Conservation (phyloP, 768 basidiomycete genomes). For the Boletus rex-veris region DNA sequence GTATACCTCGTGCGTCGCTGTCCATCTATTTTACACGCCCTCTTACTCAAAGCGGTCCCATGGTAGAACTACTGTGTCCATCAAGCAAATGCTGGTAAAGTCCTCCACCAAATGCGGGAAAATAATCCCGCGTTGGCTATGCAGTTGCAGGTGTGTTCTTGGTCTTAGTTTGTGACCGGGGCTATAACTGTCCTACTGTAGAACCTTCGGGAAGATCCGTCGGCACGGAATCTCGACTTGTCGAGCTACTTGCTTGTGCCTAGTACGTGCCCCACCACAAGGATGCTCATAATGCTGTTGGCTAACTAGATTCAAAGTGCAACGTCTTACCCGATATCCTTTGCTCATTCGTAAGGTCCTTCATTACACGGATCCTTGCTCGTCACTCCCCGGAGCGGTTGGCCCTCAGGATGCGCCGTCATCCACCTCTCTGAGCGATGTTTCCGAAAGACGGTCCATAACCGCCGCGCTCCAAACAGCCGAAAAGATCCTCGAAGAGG, state of each 20-base stretch:
- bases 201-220: slow-evolving; percentile 73
- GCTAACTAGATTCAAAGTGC: slow-evolving; percentile 52
- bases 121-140: slow-evolving; percentile 59
- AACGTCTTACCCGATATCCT: slow-evolving; percentile 93
- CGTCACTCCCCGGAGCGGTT: slow-evolving; percentile 23
- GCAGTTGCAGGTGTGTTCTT: slow-evolving; percentile 57
- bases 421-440: slow-evolving; percentile 8
- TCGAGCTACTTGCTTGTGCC: slow-evolving; percentile 91
- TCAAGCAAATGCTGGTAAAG: slow-evolving; percentile 72
- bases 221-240: slow-evolving; percentile 77
- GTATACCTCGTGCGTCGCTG: slow-evolving; percentile 65
- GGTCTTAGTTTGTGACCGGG: not conserved
- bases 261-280: slow-evolving; percentile 48
- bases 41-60: not conserved
- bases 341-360: slow-evolving; percentile 84
- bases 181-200: slow-evolving; percentile 26
- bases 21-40: not conserved
- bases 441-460: slow-evolving; percentile 55
- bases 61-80: slow-evolving; percentile 85
- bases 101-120: slow-evolving; percentile 69
- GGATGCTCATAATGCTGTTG: too few species aligned
- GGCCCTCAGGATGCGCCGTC: not conserved
- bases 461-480: slow-evolving; percentile 55
- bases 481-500: slow-evolving; percentile 69
- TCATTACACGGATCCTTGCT: slow-evolving; percentile 60